Conservation (phyloP, 306 rosid species). For the Lathyrus oleraceus region DNA sequence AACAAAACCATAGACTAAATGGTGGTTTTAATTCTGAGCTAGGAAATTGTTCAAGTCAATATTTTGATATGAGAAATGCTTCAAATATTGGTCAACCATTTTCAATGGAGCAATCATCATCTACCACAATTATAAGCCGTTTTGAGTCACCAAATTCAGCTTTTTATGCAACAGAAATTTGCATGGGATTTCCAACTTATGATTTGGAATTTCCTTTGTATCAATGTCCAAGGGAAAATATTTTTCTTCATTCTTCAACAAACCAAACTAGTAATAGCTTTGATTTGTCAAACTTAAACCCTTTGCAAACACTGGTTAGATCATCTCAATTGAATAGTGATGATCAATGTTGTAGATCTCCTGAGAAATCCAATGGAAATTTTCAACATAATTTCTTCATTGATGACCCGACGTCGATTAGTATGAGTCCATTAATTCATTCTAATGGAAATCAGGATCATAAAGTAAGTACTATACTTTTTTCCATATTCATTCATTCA, state of each 20-base stretch:
- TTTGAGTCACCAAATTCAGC: conserved; percentile 73
- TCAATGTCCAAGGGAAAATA: conserved; percentile 45
- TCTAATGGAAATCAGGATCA: conserved; percentile 51
- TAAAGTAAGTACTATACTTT: conserved; percentile 37
- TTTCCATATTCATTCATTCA: not conserved
- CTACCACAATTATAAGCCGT: conserved; percentile 50
- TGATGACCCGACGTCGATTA: conserved; percentile 35
- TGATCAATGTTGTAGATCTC: conserved; percentile 37
- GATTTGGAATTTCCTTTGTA: conserved; percentile 54
- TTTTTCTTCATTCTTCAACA: conserved; percentile 41
- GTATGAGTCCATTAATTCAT: conserved; percentile 39
- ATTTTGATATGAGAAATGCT: conserved; percentile 42
- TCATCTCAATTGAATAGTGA: conserved; percentile 38
- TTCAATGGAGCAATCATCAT: conserved; percentile 41
- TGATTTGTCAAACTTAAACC: conserved; percentile 49
- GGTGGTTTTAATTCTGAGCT: no score
- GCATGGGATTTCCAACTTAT: conserved; percentile 64
- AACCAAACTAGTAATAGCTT: conserved; percentile 43
- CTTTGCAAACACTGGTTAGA: conserved; percentile 55
- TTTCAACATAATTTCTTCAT: conserved; percentile 43
- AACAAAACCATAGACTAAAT: conserved; percentile 44
- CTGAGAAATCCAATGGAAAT: conserved; percentile 38
- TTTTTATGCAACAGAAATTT: conserved; percentile 66
- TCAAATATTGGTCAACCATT: conserved; percentile 55
- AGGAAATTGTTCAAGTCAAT: conserved; percentile 47